Percentiles rank a stretch among this genome's conserved stretches.
phyloP scores from a whole-genome alignment of 306 rosid species.

The Gastrolobium bilobum region DNA sequence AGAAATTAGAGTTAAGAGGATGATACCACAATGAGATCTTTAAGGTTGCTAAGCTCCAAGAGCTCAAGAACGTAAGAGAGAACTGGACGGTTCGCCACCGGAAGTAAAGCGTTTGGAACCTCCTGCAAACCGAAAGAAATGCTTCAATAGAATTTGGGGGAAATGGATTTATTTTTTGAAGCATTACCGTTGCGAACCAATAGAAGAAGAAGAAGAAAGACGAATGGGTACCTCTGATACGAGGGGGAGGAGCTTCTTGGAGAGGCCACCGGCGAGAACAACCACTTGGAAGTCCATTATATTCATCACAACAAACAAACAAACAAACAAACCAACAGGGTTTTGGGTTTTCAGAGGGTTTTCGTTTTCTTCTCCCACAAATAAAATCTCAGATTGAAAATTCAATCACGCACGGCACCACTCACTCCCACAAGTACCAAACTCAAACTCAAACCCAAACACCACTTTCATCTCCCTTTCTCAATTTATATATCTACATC shows the following conservation, averaged over 20 bases:
- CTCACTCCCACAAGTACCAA: too few relatives aligned
- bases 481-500: too few relatives aligned
- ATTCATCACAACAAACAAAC: neutral
- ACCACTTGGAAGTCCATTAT: slow-evolving; percentile 96
- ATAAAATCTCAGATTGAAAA: slow-evolving; percentile 25
- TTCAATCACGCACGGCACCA: neutral
- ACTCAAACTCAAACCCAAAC: neutral
- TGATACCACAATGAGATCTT: slow-evolving; percentile 91
- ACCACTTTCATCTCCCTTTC: neutral
- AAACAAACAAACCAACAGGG: neutral
- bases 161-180: neutral
- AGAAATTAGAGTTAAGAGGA: neutral
- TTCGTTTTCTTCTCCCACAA: slow-evolving; percentile 1
- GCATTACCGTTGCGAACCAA: neutral
- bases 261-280: slow-evolving; percentile 88
- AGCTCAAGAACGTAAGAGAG: slow-evolving; percentile 90
- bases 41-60: slow-evolving; percentile 84
- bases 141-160: neutral
- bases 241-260: slow-evolving; percentile 87
- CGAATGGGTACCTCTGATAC: slow-evolving; percentile 72
- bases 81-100: slow-evolving; percentile 91
- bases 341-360: slow-evolving; percentile 48
- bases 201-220: neutral
- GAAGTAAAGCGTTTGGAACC: slow-evolving; percentile 91
- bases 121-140: slow-evolving; percentile 64